These are phyloP conservation scores for Breviolum minutum DNA, from an alignment of 73 alveolate genomes.

Conservation along the genomic window DNA sequence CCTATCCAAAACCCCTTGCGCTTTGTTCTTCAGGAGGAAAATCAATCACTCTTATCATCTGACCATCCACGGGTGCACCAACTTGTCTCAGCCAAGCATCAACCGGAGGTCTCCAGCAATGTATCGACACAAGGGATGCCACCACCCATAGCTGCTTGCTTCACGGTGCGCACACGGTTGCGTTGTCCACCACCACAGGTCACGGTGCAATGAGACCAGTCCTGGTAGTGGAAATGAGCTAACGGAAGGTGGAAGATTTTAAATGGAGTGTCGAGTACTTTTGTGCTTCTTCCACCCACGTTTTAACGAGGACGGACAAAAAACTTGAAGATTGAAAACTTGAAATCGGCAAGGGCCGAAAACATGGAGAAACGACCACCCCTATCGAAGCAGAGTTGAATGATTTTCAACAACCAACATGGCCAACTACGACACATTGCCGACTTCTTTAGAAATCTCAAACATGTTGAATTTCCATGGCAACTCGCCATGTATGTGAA, in stretches of 20 bases:
- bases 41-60: too few relatives aligned
- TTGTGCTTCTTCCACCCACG: too few relatives aligned
- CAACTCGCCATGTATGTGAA: too few relatives aligned
- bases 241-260: neutral
- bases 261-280: too few relatives aligned
- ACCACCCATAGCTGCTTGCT: conserved; percentile 65
- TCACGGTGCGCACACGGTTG: conserved; percentile 25
- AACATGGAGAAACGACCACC: too few relatives aligned
- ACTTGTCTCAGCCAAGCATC: neutral
- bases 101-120: conserved; percentile 57
- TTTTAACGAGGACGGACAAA: neutral
- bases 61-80: neutral
- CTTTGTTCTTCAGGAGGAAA: too few relatives aligned
- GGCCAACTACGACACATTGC: too few relatives aligned
- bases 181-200: conserved; percentile 83
- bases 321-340: neutral
- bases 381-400: too few relatives aligned
- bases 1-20: neutral
- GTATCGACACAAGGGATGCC: conserved; percentile 54
- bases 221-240: conserved; percentile 9
- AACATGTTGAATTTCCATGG: too few relatives aligned
- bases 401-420: too few relatives aligned
- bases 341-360: too few relatives aligned
- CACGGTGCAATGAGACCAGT: conserved; percentile 78
- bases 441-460: too few relatives aligned